Evolutionary conservation across 805 yeast species (phyloP).

Genomic region (Lipomyces oligophaga): DNA sequence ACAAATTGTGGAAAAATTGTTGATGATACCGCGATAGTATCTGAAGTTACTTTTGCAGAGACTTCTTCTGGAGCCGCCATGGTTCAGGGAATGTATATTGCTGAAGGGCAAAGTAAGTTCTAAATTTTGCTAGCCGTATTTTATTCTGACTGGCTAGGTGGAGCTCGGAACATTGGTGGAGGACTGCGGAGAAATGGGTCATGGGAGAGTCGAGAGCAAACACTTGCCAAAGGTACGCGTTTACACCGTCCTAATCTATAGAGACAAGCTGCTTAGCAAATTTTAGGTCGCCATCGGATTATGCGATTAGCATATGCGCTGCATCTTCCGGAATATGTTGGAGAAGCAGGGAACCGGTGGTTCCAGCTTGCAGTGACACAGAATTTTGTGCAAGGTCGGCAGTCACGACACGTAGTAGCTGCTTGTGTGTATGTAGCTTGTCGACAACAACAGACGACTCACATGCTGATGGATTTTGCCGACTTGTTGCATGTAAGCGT

Average conservation of each 20-base stretch:
- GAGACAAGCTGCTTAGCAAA: not conserved
- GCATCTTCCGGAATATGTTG: conserved; percentile 74
- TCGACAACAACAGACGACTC: conserved; percentile 84
- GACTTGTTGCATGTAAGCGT: conserved; percentile 87
- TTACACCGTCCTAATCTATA: too few relatives aligned
- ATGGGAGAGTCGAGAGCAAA: conserved; percentile 80
- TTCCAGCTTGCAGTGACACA: conserved; percentile 79
- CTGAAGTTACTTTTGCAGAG: conserved; percentile 93
- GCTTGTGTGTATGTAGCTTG: conserved; percentile 95
- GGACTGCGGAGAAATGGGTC: conserved; percentile 39
- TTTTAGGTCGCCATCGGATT: conserved; percentile 60
- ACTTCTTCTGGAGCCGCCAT: conserved; percentile 89
- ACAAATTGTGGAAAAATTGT: conserved; percentile 77
- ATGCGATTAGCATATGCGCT: conserved; percentile 75
- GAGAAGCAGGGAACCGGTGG: conserved; percentile 86
- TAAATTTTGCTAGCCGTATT: not conserved
- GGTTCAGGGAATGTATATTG: conserved; percentile 91
- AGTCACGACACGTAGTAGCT: conserved; percentile 91
- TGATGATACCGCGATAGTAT: conserved; percentile 90
- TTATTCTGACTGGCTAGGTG: conserved; percentile 12
- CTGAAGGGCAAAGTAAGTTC: conserved; percentile 64
- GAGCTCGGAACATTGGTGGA: conserved; percentile 42
- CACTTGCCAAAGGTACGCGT: conserved; percentile 60
- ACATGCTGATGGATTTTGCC: conserved; percentile 93
- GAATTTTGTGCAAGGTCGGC: conserved; percentile 94